Evolutionary conservation across 768 basidiomycete genomes (phyloP).

Genomic region (Austroboletus festivus): DNA sequence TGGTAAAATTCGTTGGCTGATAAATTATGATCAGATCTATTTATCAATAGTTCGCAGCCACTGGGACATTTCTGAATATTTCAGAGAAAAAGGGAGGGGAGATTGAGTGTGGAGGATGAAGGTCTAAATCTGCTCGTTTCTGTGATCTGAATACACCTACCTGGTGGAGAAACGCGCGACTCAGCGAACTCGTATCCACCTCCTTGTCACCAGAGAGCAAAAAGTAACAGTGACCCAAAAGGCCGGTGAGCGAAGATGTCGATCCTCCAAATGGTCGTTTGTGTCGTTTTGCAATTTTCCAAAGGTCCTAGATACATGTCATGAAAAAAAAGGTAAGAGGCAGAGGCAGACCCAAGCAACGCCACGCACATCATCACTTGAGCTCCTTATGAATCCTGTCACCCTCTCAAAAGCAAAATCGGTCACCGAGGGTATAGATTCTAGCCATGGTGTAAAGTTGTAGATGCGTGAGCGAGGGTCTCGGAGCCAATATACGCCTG

Average conservation of each 20-base stretch:
- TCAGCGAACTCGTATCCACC: slow-evolving; percentile 61
- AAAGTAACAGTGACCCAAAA: slow-evolving; percentile 86
- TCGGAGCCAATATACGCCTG: slow-evolving; percentile 84
- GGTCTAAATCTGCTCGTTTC: background rate
- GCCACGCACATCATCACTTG: slow-evolving; percentile 59
- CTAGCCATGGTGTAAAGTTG: slow-evolving; percentile 74
- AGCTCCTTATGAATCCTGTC: slow-evolving; percentile 72
- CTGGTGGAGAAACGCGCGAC: slow-evolving; percentile 53
- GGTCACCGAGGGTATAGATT: slow-evolving; percentile 68
- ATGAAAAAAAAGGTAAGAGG: background rate
- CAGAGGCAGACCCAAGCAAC: no score
- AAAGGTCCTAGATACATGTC: slow-evolving; percentile 52
- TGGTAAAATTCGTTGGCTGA: slow-evolving; percentile 64
- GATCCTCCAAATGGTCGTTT: slow-evolving; percentile 73
- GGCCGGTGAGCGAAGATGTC: slow-evolving; percentile 83
- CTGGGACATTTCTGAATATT: no score
- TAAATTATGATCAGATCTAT: background rate
- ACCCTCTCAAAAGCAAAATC: slow-evolving; percentile 86
- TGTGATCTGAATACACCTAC: slow-evolving; percentile 38
- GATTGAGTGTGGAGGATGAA: no score
- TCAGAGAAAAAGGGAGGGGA: no score
- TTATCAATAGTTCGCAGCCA: background rate
- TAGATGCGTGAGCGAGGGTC: slow-evolving; percentile 84
- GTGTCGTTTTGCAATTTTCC: slow-evolving; percentile 54
- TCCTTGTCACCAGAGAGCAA: slow-evolving; percentile 70